phyloP scores from a whole-genome alignment of 2,329 filamentous ascomycete species.

The Hymenoscyphus fraxineus region DNA sequence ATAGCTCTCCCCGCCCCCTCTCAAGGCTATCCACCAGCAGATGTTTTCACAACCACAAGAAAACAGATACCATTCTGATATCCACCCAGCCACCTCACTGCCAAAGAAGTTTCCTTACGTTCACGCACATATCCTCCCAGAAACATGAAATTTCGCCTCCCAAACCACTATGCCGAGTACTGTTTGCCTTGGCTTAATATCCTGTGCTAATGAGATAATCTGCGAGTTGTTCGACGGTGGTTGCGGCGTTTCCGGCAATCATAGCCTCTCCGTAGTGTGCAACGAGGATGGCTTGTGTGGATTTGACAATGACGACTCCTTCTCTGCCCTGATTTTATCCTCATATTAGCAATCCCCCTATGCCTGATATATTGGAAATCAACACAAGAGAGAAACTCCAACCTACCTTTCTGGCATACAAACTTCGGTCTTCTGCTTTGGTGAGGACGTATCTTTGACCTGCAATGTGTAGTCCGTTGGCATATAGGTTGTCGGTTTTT shows the following conservation, averaged over 20 bases:
- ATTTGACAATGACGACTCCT: slow-evolving; percentile 81
- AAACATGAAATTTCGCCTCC: slow-evolving; percentile 4
- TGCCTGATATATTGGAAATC: not conserved
- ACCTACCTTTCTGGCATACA: slow-evolving; percentile 81
- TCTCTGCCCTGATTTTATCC: slow-evolving; percentile 59
- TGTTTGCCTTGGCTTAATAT: slow-evolving; percentile 56
- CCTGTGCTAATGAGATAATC: slow-evolving; percentile 72
- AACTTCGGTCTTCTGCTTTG: slow-evolving; percentile 69
- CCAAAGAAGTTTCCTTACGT: slow-evolving; percentile 18
- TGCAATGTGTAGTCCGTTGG: slow-evolving; percentile 69
- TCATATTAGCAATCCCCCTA: not conserved
- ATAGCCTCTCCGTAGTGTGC: slow-evolving; percentile 76
- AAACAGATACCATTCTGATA: slow-evolving; percentile 31
- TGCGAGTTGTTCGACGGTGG: slow-evolving; percentile 76
- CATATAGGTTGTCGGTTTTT: slow-evolving; percentile 58
- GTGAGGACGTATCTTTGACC: slow-evolving; percentile 77
- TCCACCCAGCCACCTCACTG: slow-evolving; percentile 23
- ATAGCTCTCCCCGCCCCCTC: slow-evolving; percentile 12
- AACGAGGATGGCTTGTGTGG: slow-evolving; percentile 82
- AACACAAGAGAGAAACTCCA: not conserved
- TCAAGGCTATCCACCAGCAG: slow-evolving; percentile 24
- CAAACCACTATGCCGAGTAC: not conserved
- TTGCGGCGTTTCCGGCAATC: slow-evolving; percentile 70
- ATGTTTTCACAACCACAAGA: slow-evolving; percentile 11
- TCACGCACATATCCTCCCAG: slow-evolving; percentile 21